Evolutionary conservation across 352 stramenopile genomes (phyloP).

Genomic region (Nothophytophthora sp.): DNA sequence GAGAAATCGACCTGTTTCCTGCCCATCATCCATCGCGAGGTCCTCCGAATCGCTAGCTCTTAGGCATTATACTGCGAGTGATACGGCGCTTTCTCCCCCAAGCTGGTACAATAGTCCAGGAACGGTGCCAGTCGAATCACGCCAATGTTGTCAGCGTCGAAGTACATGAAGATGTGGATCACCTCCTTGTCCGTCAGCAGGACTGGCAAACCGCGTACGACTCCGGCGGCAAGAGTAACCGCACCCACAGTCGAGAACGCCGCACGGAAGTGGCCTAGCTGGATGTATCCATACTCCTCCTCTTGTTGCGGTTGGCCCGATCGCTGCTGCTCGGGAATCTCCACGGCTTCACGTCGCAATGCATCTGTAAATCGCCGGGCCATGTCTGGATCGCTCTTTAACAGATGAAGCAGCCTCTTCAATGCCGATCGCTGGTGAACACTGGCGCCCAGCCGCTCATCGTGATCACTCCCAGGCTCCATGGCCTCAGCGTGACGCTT

Average conservation of each 20-base stretch:
- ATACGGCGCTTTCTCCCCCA: constrained; percentile 21
- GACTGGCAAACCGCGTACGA: constrained; percentile 6
- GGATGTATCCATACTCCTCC: constrained; percentile 32
- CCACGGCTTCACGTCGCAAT: constrained; percentile 9
- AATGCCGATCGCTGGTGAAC: constrained; percentile 66
- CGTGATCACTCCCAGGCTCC: constrained; percentile 46
- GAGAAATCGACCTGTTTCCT: not conserved
- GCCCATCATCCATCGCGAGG: not conserved
- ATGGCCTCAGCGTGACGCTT: constrained; percentile 74
- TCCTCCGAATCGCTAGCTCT: not conserved
- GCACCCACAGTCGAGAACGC: constrained; percentile 17
- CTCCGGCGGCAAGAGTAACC: constrained; percentile 3
- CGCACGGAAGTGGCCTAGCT: constrained; percentile 50
- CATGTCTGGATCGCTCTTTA: constrained; percentile 17
- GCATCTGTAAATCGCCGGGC: constrained; percentile 27
- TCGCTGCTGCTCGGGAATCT: not conserved
- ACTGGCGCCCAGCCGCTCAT: constrained; percentile 57
- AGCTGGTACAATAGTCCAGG: constrained; percentile 36
- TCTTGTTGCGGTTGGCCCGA: constrained; percentile 16
- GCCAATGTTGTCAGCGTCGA: constrained; percentile 65
- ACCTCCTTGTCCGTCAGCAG: constrained; percentile 49
- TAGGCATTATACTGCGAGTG: constrained; percentile 1
- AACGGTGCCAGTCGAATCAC: constrained; percentile 47
- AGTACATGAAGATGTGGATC: constrained; percentile 84
- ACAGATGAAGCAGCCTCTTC: constrained; percentile 32